Percentiles rank a stretch among this genome's conserved stretches.
Conservation (phyloP, 768 basidiomycete species). For the Naematelia aurantialba region DNA sequence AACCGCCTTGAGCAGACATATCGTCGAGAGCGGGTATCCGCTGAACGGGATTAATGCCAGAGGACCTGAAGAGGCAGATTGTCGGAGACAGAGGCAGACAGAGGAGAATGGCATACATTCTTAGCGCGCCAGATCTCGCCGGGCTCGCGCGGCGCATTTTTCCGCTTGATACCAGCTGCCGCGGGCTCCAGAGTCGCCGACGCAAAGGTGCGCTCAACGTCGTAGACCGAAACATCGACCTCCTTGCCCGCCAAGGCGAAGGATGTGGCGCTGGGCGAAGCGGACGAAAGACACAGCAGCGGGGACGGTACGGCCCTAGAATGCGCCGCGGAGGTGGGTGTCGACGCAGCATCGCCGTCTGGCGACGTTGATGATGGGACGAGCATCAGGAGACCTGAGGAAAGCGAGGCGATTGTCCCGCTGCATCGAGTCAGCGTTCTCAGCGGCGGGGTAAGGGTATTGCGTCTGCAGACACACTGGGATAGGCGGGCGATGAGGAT, state of each 20-base stretch:
- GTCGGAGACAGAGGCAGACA: not conserved
- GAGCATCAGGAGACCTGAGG: constrained; percentile 23
- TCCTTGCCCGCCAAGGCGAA: constrained; percentile 48
- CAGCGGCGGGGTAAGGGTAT: too few relatives aligned
- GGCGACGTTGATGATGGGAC: constrained; percentile 4
- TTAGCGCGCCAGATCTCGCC: constrained; percentile 49
- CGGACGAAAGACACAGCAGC: constrained; percentile 25
- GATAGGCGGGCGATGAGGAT: not conserved
- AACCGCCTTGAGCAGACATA: too few relatives aligned
- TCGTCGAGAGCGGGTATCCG: too few relatives aligned
- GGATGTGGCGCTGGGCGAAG: constrained; percentile 8
- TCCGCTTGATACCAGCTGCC: constrained; percentile 32
- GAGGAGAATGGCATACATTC: constrained; percentile 32
- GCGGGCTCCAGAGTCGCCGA: not conserved
- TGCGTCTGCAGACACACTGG: not conserved
- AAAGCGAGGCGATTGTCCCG: constrained; percentile 29
- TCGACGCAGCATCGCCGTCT: constrained; percentile 5
- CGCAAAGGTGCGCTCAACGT: constrained; percentile 42
- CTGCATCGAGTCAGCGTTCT: too few relatives aligned
- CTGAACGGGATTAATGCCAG: too few relatives aligned
- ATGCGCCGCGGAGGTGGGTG: constrained; percentile 1
- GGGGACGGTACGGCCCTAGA: constrained; percentile 22
- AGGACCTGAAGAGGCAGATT: not conserved
- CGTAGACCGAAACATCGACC: constrained; percentile 45
- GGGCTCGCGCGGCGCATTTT: constrained; percentile 35